Conservation (phyloP, 2,329 filamentous ascomycete genomes). For the Neofusicoccum parvum region DNA sequence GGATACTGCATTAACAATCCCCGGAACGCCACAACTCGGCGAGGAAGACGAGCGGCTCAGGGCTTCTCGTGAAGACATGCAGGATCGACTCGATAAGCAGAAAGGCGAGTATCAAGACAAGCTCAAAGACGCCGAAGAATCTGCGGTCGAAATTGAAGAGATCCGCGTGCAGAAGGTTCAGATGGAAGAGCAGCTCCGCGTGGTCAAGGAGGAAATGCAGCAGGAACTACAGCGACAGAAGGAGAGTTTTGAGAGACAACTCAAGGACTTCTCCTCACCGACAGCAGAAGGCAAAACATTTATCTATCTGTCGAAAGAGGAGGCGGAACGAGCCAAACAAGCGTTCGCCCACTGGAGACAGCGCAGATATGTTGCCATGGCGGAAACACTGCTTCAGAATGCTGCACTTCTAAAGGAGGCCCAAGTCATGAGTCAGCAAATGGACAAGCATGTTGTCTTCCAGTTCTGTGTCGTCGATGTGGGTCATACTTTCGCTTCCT, state of each 20-base stretch:
- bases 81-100: conserved; percentile 77
- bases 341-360: conserved; percentile 76
- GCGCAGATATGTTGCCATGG: conserved; percentile 89
- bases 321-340: conserved; percentile 69
- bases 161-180: conserved; percentile 78
- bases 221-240: conserved; percentile 81
- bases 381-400: conserved; percentile 85
- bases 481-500: conserved; percentile 86
- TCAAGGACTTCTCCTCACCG: conserved; percentile 57
- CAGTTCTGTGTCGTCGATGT: conserved; percentile 91
- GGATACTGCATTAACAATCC: conserved; percentile 91
- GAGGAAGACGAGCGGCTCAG: conserved; percentile 78
- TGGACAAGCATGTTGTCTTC: conserved; percentile 90
- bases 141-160: conserved; percentile 78
- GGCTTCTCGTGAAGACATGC: conserved; percentile 79
- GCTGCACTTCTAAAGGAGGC: conserved; percentile 90
- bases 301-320: conserved; percentile 57
- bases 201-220: conserved; percentile 86
- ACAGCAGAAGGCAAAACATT: conserved; percentile 49
- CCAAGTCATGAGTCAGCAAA: conserved; percentile 95
- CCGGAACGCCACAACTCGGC: conserved; percentile 80
- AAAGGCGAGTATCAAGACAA: conserved; percentile 82
- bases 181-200: conserved; percentile 80
- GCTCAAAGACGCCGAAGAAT: conserved; percentile 72
- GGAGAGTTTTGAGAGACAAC: conserved; percentile 79